These are phyloP conservation scores for Rhodotorula sp. DNA, from an alignment of 1,284 basidiomycete genomes.

Conservation along the genomic window DNA sequence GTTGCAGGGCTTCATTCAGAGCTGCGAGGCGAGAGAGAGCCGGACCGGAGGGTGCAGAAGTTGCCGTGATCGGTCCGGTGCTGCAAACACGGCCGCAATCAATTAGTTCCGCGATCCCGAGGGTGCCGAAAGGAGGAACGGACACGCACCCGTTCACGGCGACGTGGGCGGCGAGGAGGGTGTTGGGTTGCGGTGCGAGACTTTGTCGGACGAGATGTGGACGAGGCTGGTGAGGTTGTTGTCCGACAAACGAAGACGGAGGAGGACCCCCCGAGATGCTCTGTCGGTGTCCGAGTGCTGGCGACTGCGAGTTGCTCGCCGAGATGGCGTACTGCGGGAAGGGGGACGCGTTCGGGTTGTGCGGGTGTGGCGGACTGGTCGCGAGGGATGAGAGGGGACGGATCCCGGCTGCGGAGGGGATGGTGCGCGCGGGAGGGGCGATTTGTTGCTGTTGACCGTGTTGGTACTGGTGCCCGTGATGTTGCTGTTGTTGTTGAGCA, in stretches of 20 bases:
- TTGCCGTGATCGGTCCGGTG: constrained; percentile 34
- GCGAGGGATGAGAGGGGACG: background rate
- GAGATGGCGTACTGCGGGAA: background rate
- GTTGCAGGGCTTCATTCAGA: constrained; percentile 25
- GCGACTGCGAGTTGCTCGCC: background rate
- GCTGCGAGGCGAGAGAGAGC: constrained; percentile 24
- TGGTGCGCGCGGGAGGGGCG: background rate
- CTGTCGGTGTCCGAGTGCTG: background rate
- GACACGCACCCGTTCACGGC: constrained; percentile 30
- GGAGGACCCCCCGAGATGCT: background rate
- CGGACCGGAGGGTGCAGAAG: constrained; percentile 21
- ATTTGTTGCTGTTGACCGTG: background rate
- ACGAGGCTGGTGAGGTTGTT: too few species aligned
- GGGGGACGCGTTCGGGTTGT: background rate
- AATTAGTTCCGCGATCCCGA: too few species aligned
- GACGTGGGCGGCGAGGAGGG: constrained; percentile 29
- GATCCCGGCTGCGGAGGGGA: background rate
- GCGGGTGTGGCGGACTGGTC: background rate
- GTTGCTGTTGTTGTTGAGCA: background rate
- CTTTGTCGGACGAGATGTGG: background rate
- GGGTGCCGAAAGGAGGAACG: too few species aligned
- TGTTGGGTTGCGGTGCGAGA: constrained; percentile 4
- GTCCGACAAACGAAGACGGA: background rate
- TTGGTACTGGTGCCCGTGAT: background rate
- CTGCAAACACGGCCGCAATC: background rate